A percentile compares a stretch with the other conserved stretches of the same genome.
These are phyloP conservation scores for Amanita exitialis DNA, from an alignment of 768 basidiomycete species.

Conservation along the genomic window DNA sequence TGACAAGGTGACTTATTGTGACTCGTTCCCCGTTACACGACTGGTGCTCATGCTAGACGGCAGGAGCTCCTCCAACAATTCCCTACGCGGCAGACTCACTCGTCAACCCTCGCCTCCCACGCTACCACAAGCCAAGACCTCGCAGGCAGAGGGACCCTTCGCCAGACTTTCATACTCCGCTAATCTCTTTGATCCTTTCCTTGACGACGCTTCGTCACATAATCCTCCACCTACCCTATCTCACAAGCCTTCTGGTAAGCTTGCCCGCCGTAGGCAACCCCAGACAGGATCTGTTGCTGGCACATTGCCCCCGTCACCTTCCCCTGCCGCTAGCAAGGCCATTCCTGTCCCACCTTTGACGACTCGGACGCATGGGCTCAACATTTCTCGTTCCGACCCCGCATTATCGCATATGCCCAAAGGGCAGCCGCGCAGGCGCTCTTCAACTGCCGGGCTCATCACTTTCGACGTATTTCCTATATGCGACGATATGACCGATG, in stretches of 20 bases:
- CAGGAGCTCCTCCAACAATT: slow-evolving; percentile 38
- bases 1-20: not conserved
- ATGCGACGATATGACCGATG: slow-evolving; percentile 63
- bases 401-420: slow-evolving; percentile 24
- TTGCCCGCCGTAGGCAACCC: slow-evolving; percentile 47
- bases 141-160: slow-evolving; percentile 55
- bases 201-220: slow-evolving; percentile 16
- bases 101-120: slow-evolving; percentile 60
- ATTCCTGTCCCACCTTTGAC: slow-evolving; percentile 36
- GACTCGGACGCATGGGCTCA: slow-evolving; percentile 12
- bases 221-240: slow-evolving; percentile 27
- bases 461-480: slow-evolving; percentile 42
- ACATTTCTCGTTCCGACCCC: slow-evolving; percentile 45
- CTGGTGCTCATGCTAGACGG: not conserved
- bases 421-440: slow-evolving; percentile 19
- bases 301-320: slow-evolving; percentile 11
- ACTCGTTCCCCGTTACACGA: not conserved
- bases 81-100: slow-evolving; percentile 32
- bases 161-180: slow-evolving; percentile 29
- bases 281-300: slow-evolving; percentile 8
- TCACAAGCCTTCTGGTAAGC: slow-evolving; percentile 41
- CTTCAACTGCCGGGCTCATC: slow-evolving; percentile 16
- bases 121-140: slow-evolving; percentile 25
- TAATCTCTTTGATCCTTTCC: slow-evolving; percentile 39
- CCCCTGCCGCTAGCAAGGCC: slow-evolving; percentile 27